These are phyloP conservation scores for Jackrogersella multiformis DNA, from an alignment of 495 filamentous ascomycete genomes.

Conservation along the genomic window DNA sequence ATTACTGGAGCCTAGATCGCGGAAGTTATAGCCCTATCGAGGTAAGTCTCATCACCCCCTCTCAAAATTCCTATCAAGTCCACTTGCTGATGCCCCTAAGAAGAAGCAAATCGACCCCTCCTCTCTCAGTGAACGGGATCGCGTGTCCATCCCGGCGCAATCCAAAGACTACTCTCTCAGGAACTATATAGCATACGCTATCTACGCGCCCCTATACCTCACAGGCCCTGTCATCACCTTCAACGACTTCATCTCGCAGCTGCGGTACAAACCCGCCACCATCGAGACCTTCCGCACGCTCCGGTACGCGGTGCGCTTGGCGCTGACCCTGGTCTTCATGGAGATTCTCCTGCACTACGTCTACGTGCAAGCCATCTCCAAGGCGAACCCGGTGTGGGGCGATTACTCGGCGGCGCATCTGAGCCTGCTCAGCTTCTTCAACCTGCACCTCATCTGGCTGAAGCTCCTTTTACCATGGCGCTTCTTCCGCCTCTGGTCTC, in stretches of 20 bases:
- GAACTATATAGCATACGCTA: constrained; percentile 85
- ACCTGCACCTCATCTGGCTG: constrained; percentile 96
- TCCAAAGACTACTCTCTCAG: constrained; percentile 75
- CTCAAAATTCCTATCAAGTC: neutral
- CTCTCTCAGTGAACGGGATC: constrained; percentile 85
- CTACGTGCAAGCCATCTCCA: constrained; percentile 92
- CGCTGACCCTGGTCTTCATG: constrained; percentile 84
- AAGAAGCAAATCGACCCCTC: constrained; percentile 96
- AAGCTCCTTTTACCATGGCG: constrained; percentile 97
- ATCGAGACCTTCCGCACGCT: constrained; percentile 72
- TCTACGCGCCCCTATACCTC: constrained; percentile 94
- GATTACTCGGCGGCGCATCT: constrained; percentile 89
- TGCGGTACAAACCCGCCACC: constrained; percentile 71
- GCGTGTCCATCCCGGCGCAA: constrained; percentile 77
- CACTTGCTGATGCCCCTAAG: constrained; percentile 76
- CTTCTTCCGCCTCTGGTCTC: constrained; percentile 94
- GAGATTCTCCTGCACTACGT: constrained; percentile 93
- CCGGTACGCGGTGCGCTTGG: constrained; percentile 84
- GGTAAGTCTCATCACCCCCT: constrained; percentile 65
- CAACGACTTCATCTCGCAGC: constrained; percentile 96
- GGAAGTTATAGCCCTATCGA: constrained; percentile 75
- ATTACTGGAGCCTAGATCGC: constrained; percentile 87
- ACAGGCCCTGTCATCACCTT: constrained; percentile 95
- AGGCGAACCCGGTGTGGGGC: constrained; percentile 78
- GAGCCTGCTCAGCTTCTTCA: constrained; percentile 93